Evolutionary conservation across 2,329 filamentous ascomycete species (phyloP), one percentile per base, ranked within the genome.

Genomic region (Claviceps digitariae): DNA sequence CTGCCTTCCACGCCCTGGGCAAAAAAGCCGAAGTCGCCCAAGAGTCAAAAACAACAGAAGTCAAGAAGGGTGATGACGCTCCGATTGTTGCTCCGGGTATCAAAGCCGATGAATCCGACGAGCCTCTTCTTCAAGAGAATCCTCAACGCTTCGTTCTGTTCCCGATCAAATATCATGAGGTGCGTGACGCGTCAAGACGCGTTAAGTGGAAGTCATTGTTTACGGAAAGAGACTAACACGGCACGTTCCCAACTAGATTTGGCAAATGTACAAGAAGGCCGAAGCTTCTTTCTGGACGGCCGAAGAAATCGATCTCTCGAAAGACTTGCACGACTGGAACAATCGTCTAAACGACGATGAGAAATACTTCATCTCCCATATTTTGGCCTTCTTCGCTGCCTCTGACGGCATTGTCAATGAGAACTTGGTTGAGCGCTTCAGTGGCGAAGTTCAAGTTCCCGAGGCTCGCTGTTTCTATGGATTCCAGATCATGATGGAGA

Each of bases 401-500:
- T 98, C 93, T 0, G 93, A 98, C 66, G 93, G 93, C 67, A 98
- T 98, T 61, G 93, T 98, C 78, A 98, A 98, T 69, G 93, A 98
- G 81, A 98, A 98, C 78, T 79, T 98, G 25, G 84, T 98, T 56
- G 90, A 97, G 81, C 88, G 93, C 58, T 98, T 98, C 83, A 95
- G 88, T 65, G 84, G 82, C 60, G 93, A 98, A 74, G 91, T 98
- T 31, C 93, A 98, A 75, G 84, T 97, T 55, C 91, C 93, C 12
- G 93, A 98, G 75, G 93, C 93, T 59, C 90, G 93, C 65, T 98
- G 93, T 83, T 98, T 98, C 81, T 98, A 98, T 72, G 93, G 93
- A 59, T 98, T 98, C 82, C 93, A 98, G 77, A 97, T 97, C 77
- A 98, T 98, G 93, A 97, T 98, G 88, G 93, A 98, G 80, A 98